A percentile compares a stretch with the other conserved stretches of the same genome.
Evolutionary conservation across 768 basidiomycete genomes (phyloP).

Genomic region (Galerina sulciceps): DNA sequence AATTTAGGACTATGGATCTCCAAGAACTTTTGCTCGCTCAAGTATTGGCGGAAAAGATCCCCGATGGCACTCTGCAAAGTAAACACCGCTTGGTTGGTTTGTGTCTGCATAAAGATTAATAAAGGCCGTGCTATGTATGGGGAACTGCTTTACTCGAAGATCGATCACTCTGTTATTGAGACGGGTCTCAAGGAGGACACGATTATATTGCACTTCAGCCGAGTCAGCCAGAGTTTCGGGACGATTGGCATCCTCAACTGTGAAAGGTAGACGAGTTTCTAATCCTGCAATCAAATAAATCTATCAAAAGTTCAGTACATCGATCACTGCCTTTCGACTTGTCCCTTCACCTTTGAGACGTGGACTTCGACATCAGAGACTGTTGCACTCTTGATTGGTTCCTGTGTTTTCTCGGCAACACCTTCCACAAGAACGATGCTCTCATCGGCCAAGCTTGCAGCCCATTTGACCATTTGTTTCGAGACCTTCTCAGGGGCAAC

Average conservation of each 20-base stretch:
- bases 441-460: constrained; percentile 76
- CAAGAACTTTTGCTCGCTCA: constrained; percentile 75
- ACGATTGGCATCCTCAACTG: constrained; percentile 89
- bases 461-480: constrained; percentile 98
- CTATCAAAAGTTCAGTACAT: constrained; percentile 41
- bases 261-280: constrained; percentile 84
- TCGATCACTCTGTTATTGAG: constrained; percentile 94
- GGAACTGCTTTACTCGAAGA: constrained; percentile 67
- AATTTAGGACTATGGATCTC: constrained; percentile 99
- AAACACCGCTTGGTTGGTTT: constrained; percentile 96
- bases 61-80: constrained; percentile 88
- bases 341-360: constrained; percentile 67
- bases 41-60: constrained; percentile 83
- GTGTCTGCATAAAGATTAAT: constrained; percentile 58
- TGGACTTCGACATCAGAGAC: constrained; percentile 88
- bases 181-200: constrained; percentile 90
- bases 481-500: constrained; percentile 79
- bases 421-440: constrained; percentile 93
- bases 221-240: constrained; percentile 74
- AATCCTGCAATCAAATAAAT: constrained; percentile 82
- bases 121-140: neutral
- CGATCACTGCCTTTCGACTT: neutral
- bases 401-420: constrained; percentile 73
- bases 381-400: constrained; percentile 90
- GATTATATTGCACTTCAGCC: constrained; percentile 65